Percentiles rank a stretch among this genome's conserved stretches.
phyloP scores from a whole-genome alignment of 352 stramenopile genomes.

The Aphanomyces astaci region DNA sequence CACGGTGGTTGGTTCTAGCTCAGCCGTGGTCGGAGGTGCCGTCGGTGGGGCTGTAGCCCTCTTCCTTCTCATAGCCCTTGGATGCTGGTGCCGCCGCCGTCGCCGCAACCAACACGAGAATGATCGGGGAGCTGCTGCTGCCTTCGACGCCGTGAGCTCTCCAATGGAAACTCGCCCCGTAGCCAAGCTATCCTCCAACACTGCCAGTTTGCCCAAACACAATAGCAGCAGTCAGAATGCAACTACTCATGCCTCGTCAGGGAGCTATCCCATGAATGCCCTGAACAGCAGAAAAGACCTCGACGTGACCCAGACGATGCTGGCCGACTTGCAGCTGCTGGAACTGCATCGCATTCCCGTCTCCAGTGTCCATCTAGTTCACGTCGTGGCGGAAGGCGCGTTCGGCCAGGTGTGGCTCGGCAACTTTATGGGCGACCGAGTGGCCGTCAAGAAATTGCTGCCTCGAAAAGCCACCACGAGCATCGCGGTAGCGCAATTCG shows the following conservation, averaged over 20 bases:
- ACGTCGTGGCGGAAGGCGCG: constrained; percentile 47
- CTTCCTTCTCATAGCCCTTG: not conserved
- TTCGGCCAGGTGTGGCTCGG: constrained; percentile 67
- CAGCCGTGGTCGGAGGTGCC: not conserved
- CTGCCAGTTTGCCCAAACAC: too few relatives aligned
- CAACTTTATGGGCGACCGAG: constrained; percentile 51
- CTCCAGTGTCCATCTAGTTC: constrained; percentile 33
- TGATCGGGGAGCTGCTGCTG: not conserved
- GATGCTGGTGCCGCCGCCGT: not conserved
- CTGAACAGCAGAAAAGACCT: not conserved
- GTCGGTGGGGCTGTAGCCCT: not conserved
- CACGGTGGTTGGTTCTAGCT: too few relatives aligned
- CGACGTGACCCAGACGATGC: not conserved
- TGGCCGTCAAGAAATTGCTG: constrained; percentile 48
- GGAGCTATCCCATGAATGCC: too few relatives aligned
- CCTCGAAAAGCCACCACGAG: not conserved
- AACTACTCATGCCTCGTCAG: too few relatives aligned
- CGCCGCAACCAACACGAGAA: not conserved
- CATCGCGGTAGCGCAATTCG: not conserved
- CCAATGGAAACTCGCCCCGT: too few relatives aligned
- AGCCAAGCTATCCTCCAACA: too few relatives aligned
- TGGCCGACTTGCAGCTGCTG: constrained; percentile 32
- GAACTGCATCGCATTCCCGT: constrained; percentile 22
- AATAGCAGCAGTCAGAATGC: too few relatives aligned
- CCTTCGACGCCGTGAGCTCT: not conserved